These are phyloP conservation scores for Orbilia quercus DNA, from an alignment of 2,329 filamentous ascomycete genomes.

Conservation along the genomic window DNA sequence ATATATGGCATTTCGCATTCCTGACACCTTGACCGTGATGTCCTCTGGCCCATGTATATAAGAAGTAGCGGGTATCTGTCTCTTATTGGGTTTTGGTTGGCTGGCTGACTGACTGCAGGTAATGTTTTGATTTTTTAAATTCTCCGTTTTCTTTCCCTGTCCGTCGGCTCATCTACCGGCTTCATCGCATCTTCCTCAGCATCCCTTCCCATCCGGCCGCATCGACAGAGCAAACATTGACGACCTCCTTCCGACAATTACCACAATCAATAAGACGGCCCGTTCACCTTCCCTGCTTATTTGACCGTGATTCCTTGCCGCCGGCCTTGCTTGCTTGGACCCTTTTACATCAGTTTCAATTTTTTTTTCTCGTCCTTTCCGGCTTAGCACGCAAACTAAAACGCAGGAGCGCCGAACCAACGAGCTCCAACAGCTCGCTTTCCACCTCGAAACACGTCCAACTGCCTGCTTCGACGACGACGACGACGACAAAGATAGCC, in stretches of 20 bases:
- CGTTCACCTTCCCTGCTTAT: background rate
- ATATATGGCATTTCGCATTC: too few species aligned
- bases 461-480: constrained; percentile 18
- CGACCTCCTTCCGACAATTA: background rate
- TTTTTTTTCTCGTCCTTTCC: constrained; percentile 29
- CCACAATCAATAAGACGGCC: background rate
- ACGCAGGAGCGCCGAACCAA: constrained; percentile 42
- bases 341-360: constrained; percentile 32
- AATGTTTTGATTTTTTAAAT: too few species aligned
- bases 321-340: constrained; percentile 2
- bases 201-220: background rate
- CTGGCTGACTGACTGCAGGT: background rate
- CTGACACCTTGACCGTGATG: too few species aligned
- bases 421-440: constrained; percentile 43
- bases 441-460: constrained; percentile 47
- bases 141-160: constrained; percentile 28
- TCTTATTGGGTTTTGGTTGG: too few species aligned
- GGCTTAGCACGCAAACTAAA: constrained; percentile 32
- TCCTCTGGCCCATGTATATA: too few species aligned
- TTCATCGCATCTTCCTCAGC: constrained; percentile 18
- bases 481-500: too few species aligned
- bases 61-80: too few species aligned
- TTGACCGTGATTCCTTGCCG: background rate
- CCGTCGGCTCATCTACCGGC: constrained; percentile 4
- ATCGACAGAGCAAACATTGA: background rate